Conservation (phyloP, 768 basidiomycete species). For the Collybia sordida region DNA sequence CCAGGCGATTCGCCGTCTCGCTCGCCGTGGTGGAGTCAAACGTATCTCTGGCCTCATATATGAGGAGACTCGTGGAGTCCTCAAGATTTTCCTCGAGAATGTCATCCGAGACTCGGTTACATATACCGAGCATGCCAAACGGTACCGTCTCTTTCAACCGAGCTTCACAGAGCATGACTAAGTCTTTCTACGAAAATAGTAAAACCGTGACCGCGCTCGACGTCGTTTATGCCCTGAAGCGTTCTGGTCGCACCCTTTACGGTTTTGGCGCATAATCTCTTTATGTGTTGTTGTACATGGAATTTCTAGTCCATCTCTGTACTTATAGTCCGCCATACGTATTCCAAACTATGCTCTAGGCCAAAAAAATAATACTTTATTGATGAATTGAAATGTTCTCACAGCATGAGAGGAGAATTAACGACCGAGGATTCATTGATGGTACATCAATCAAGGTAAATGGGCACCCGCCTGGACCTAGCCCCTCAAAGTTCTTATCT, state of each 20-base stretch:
- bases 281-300: no score
- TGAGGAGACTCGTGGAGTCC: constrained; percentile 89
- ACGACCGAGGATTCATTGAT: no score
- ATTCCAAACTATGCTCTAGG: no score
- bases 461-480: no score
- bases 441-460: no score
- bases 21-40: constrained; percentile 91
- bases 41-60: constrained; percentile 86
- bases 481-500: no score
- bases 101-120: constrained; percentile 91
- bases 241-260: constrained; percentile 74
- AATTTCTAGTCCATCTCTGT: no score
- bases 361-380: no score
- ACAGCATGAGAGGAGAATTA: no score
- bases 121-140: constrained; percentile 91
- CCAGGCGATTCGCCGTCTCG: constrained; percentile 82
- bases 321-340: no score
- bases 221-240: constrained; percentile 76
- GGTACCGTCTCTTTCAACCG: constrained; percentile 19
- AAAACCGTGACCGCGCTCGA: constrained; percentile 87
- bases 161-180: not conserved
- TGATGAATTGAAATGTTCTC: no score
- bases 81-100: constrained; percentile 87
- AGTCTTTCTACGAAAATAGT: constrained; percentile 3
- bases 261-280: constrained; percentile 68